A percentile compares a stretch with the other conserved stretches of the same genome.
Evolutionary conservation across 148 eudicot genomes (phyloP).

Genomic region (Rhododendron henanense): DNA sequence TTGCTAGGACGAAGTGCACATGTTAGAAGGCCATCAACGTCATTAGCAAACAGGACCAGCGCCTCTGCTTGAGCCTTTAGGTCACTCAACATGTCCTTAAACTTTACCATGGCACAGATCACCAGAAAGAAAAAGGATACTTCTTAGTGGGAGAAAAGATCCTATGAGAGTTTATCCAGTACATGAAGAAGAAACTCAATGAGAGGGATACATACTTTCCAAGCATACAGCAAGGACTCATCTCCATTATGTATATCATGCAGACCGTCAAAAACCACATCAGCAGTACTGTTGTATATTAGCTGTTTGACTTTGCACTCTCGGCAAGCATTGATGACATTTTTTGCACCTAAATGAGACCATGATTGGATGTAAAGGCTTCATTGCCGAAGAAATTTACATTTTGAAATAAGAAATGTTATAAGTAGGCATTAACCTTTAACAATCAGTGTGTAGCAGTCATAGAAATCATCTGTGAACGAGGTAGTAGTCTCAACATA

Average conservation of each 20-base stretch:
- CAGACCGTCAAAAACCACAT: slow-evolving; percentile 64
- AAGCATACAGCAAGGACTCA: slow-evolving; percentile 66
- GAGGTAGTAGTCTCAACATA: slow-evolving; percentile 34
- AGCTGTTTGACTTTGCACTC: slow-evolving; percentile 71
- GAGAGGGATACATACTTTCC: slow-evolving; percentile 45
- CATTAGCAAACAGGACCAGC: slow-evolving; percentile 61
- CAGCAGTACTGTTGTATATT: slow-evolving; percentile 77
- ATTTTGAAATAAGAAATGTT: neutral
- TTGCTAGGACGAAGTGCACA: slow-evolving; percentile 89
- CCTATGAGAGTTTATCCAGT: neutral
- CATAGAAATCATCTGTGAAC: slow-evolving; percentile 36
- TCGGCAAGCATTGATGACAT: slow-evolving; percentile 75
- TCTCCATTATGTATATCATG: slow-evolving; percentile 60
- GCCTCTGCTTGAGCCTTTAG: slow-evolving; percentile 92
- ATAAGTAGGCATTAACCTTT: slow-evolving; percentile 56
- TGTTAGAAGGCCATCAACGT: slow-evolving; percentile 64
- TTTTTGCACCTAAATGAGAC: slow-evolving; percentile 61
- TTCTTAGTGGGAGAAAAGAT: slow-evolving; percentile 20
- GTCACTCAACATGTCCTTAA: slow-evolving; percentile 55
- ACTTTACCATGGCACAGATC: slow-evolving; percentile 36
- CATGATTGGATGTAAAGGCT: neutral
- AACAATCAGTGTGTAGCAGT: slow-evolving; percentile 60
- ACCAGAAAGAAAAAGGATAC: slow-evolving; percentile 4
- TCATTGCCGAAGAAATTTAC: neutral
- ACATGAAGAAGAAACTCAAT: slow-evolving; percentile 6